A percentile compares a stretch with the other conserved stretches of the same genome.
These are phyloP conservation scores for Penicillium olsonii DNA, from an alignment of 2,329 filamentous ascomycete genomes.

Conservation along the genomic window DNA sequence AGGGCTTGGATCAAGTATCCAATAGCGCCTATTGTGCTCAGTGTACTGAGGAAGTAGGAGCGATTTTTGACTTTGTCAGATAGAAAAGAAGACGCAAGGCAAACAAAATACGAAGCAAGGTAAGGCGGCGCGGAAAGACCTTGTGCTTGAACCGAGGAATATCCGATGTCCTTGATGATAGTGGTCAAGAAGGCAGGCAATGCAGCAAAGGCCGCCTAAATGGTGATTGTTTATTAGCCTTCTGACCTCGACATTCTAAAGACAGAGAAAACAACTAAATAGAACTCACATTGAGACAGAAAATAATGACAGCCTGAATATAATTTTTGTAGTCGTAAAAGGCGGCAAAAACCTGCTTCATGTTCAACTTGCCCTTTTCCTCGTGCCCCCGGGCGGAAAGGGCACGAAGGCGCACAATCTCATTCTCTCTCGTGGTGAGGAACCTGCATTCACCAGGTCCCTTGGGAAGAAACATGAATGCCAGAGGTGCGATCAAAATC, in stretches of 20 bases:
- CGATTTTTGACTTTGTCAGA: background rate
- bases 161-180: constrained; percentile 16
- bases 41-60: background rate
- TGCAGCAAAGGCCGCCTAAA: constrained; percentile 4
- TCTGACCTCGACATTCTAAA: no score
- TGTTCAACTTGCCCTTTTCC: constrained; percentile 4
- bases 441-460: constrained; percentile 1
- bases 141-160: constrained; percentile 12
- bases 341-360: constrained; percentile 1
- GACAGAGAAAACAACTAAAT: background rate
- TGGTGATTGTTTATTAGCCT: background rate
- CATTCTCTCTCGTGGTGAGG: background rate
- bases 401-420: background rate
- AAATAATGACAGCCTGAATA: background rate
- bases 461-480: background rate
- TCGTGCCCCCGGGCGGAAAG: background rate
- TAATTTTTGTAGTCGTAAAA: constrained; percentile 12
- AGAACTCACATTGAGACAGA: background rate
- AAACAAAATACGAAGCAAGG: background rate
- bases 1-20: constrained; percentile 11
- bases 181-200: constrained; percentile 10
- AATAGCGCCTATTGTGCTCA: background rate
- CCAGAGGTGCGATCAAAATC: background rate
- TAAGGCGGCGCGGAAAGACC: constrained; percentile 11
- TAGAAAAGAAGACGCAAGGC: background rate